A percentile compares a stretch with the other conserved stretches of the same genome.
These are phyloP conservation scores for Priceomyces fermenticarens DNA, from an alignment of 805 yeast species.

Conservation along the genomic window DNA sequence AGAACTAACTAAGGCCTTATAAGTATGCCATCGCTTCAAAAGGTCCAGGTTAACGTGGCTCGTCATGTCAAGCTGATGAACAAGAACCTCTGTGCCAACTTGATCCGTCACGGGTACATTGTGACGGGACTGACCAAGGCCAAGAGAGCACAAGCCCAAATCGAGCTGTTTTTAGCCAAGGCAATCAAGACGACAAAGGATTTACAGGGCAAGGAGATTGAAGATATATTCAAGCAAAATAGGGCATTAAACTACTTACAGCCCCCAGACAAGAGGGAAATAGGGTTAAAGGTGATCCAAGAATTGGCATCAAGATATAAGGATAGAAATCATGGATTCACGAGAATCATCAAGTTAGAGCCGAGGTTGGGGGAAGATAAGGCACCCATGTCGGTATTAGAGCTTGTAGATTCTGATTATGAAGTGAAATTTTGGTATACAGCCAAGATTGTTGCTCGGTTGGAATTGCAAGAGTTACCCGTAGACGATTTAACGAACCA, in stretches of 20 bases:
- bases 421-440: constrained; percentile 74
- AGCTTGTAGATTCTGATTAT: constrained; percentile 64
- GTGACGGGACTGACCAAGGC: constrained; percentile 44
- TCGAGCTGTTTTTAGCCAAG: constrained; percentile 35
- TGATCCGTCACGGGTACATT: constrained; percentile 42
- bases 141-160: constrained; percentile 40
- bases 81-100: constrained; percentile 41
- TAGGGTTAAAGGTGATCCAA: constrained; percentile 60
- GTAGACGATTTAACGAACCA: constrained; percentile 48
- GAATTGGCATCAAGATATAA: constrained; percentile 65
- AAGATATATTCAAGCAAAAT: constrained; percentile 12
- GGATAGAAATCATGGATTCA: constrained; percentile 73
- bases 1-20: not conserved
- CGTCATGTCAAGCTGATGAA: constrained; percentile 44
- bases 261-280: constrained; percentile 42
- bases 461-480: constrained; percentile 59
- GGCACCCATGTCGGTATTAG: constrained; percentile 86
- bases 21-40: constrained; percentile 39
- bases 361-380: constrained; percentile 80
- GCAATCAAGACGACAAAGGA: constrained; percentile 26
- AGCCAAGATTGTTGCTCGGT: constrained; percentile 83
- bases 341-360: constrained; percentile 80
- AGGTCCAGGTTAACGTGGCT: constrained; percentile 40
- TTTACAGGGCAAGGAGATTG: constrained; percentile 11
- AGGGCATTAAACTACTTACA: constrained; percentile 36